phyloP scores from a whole-genome alignment of 2,329 filamentous ascomycete genomes.

The Aspergillus sp. region DNA sequence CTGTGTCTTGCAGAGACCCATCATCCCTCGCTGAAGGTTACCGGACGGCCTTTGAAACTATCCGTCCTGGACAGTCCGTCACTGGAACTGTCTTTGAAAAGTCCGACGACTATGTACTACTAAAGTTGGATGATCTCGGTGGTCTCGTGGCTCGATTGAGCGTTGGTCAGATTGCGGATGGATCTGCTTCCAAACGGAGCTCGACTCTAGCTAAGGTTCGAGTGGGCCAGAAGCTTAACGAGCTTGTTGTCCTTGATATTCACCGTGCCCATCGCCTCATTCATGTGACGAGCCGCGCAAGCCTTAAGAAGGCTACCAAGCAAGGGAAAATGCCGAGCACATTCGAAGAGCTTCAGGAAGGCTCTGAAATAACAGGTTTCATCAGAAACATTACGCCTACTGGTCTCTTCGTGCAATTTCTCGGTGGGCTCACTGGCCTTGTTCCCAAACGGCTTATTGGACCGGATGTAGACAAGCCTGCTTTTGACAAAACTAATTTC shows the following conservation, averaged over 20 bases:
- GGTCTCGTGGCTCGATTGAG: conserved; percentile 73
- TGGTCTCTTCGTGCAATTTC: conserved; percentile 86
- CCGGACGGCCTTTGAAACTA: conserved; percentile 66
- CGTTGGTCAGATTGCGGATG: conserved; percentile 79
- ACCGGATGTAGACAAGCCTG: conserved; percentile 61
- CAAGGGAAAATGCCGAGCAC: conserved; percentile 68
- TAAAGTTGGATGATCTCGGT: conserved; percentile 72
- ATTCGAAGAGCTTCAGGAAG: conserved; percentile 71
- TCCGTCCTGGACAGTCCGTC: conserved; percentile 73
- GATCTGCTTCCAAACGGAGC: conserved; percentile 73
- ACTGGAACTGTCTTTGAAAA: conserved; percentile 80
- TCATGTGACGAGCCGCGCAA: conserved; percentile 78
- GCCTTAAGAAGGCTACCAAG: conserved; percentile 72
- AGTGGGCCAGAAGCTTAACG: conserved; percentile 77
- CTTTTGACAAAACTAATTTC: conserved; percentile 76
- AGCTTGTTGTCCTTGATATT: conserved; percentile 86
- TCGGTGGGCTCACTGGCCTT: conserved; percentile 71
- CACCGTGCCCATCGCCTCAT: conserved; percentile 74
- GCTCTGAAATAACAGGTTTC: conserved; percentile 71
- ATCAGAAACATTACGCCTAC: conserved; percentile 80
- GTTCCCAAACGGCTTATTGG: conserved; percentile 77
- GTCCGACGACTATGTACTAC: conserved; percentile 69
- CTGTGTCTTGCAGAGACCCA: conserved; percentile 91
- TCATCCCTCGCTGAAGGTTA: conserved; percentile 76
- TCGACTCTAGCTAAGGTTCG: conserved; percentile 77